phyloP scores from a whole-genome alignment of 2,329 filamentous ascomycete species.

The Aspergillus versicolor region DNA sequence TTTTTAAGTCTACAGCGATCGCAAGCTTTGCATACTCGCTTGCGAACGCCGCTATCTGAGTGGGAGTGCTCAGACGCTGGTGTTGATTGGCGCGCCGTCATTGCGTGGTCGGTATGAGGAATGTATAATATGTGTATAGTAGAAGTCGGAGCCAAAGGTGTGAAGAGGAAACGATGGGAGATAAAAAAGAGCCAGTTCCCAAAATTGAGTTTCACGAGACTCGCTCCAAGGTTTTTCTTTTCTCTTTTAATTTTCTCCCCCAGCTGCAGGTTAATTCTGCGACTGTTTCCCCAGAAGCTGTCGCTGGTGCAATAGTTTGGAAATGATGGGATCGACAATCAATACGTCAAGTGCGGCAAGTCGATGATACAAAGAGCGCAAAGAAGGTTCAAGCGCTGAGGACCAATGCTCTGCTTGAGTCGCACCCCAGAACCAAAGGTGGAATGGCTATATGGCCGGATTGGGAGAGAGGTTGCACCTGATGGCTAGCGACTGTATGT shows the following conservation, averaged over 20 bases:
- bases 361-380: constrained; percentile 19
- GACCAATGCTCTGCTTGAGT: neutral
- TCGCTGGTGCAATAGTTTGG: constrained; percentile 13
- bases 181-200: constrained; percentile 1
- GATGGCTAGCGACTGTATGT: neutral
- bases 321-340: constrained; percentile 5
- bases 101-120: constrained; percentile 23
- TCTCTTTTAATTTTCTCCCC: neutral
- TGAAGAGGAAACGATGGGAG: constrained; percentile 2
- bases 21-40: constrained; percentile 66
- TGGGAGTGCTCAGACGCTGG: constrained; percentile 41
- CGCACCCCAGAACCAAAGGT: constrained; percentile 1
- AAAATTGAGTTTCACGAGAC: neutral
- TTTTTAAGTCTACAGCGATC: constrained; percentile 66
- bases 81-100: constrained; percentile 42
- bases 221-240: neutral
- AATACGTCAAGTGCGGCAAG: constrained; percentile 14
- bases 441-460: constrained; percentile 12
- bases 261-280: neutral
- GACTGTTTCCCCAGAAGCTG: neutral
- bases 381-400: neutral
- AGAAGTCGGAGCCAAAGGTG: neutral
- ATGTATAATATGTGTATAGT: neutral
- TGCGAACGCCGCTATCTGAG: constrained; percentile 52
- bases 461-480: constrained; percentile 12